Conservation (phyloP, 2,329 filamentous ascomycete species). For the Fonsecaea pedrosoi region DNA sequence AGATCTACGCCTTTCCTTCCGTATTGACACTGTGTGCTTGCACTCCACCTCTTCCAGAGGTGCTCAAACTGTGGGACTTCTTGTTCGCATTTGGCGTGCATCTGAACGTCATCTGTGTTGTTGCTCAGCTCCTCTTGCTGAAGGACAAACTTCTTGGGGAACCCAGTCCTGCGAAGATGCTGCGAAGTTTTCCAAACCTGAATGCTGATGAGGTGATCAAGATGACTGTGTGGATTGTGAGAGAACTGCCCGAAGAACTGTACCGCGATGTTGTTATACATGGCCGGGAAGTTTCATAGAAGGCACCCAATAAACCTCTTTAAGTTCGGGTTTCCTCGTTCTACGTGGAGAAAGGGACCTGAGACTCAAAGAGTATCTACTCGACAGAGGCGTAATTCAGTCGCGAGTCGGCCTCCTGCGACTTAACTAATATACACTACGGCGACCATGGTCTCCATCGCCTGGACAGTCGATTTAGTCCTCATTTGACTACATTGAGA, state of each 20-base stretch:
- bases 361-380: not conserved
- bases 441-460: not conserved
- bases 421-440: not conserved
- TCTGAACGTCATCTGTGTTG: slow-evolving; percentile 93
- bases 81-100: slow-evolving; percentile 95
- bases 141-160: slow-evolving; percentile 82
- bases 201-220: slow-evolving; percentile 84
- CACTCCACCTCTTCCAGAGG: slow-evolving; percentile 91
- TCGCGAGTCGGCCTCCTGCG: not conserved
- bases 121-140: slow-evolving; percentile 90
- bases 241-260: slow-evolving; percentile 87
- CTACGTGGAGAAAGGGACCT: not conserved
- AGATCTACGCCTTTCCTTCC: slow-evolving; percentile 95
- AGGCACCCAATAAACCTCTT: not conserved
- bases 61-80: slow-evolving; percentile 94
- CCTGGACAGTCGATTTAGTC: not conserved
- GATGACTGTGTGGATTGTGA: slow-evolving; percentile 82
- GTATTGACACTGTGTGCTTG: slow-evolving; percentile 95
- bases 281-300: slow-evolving; percentile 57
- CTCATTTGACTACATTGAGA: not conserved
- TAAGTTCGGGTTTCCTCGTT: not conserved
- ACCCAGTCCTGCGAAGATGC: slow-evolving; percentile 86
- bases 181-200: slow-evolving; percentile 84
- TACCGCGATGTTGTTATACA: slow-evolving; percentile 90
- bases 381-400: not conserved